Evolutionary conservation across 495 filamentous ascomycete genomes (phyloP).

Genomic region (Xylaria grammica): DNA sequence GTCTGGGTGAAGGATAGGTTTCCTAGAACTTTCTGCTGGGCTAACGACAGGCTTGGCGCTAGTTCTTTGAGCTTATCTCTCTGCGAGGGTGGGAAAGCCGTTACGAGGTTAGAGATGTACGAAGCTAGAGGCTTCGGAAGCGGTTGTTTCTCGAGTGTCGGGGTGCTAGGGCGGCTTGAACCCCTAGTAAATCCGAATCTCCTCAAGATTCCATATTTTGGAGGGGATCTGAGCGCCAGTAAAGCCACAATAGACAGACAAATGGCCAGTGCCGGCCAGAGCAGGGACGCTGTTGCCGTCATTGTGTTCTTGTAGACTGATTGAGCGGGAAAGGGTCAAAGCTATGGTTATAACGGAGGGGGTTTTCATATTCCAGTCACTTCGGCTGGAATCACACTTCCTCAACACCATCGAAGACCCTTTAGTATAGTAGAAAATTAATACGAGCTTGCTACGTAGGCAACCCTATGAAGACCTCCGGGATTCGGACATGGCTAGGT

Average conservation of each 20-base stretch:
- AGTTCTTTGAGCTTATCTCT: slow-evolving; percentile 41
- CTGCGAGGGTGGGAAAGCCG: slow-evolving; percentile 33
- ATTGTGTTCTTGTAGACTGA: background rate
- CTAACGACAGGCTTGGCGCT: slow-evolving; percentile 20
- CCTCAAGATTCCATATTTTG: slow-evolving; percentile 32
- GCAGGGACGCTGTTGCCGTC: slow-evolving; percentile 14
- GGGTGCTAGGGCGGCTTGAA: slow-evolving; percentile 27
- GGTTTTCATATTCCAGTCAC: slow-evolving; percentile 16
- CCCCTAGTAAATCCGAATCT: slow-evolving; percentile 23
- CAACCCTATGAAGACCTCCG: slow-evolving; percentile 19
- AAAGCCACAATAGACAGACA: slow-evolving; percentile 33
- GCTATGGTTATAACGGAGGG: slow-evolving; percentile 9
- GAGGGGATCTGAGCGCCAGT: slow-evolving; percentile 29
- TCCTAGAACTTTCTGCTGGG: slow-evolving; percentile 25
- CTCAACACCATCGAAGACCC: too few relatives aligned
- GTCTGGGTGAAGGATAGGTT: slow-evolving; percentile 25
- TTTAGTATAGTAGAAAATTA: too few relatives aligned
- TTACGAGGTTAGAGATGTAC: slow-evolving; percentile 22
- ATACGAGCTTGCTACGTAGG: background rate
- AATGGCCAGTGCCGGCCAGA: slow-evolving; percentile 30
- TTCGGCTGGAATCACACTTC: slow-evolving; percentile 13
- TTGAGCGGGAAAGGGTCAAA: background rate
- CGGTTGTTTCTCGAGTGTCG: slow-evolving; percentile 30
- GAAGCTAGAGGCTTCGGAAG: slow-evolving; percentile 27
- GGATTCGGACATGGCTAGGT: slow-evolving; percentile 15